Conservation (phyloP, 345 rosid species). For the Gossypium ekmanianum region DNA sequence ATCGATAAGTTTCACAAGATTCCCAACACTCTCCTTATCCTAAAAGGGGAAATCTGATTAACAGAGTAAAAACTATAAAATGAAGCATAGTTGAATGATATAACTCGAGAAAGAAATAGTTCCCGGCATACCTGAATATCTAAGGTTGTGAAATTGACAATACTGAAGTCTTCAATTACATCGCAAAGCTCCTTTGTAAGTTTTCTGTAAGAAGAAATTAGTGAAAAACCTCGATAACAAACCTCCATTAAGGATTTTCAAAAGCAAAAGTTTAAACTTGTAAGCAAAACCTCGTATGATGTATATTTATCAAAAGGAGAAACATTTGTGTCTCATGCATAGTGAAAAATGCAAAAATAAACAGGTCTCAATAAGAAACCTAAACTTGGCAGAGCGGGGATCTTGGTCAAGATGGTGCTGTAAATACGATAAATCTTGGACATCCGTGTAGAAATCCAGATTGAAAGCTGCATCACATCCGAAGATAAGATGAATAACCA, state of each 20-base stretch:
- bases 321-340: background rate
- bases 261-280: background rate
- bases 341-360: background rate
- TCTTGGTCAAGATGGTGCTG: slow-evolving; percentile 63
- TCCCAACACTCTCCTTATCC: slow-evolving; percentile 89
- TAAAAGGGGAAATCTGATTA: slow-evolving; percentile 21
- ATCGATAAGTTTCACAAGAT: slow-evolving; percentile 77
- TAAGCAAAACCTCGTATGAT: background rate
- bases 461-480: slow-evolving; percentile 58
- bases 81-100: background rate
- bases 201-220: slow-evolving; percentile 50
- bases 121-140: slow-evolving; percentile 69
- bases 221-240: background rate
- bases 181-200: slow-evolving; percentile 71
- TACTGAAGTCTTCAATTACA: slow-evolving; percentile 62
- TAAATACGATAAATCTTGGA: slow-evolving; percentile 79
- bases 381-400: slow-evolving; percentile 83
- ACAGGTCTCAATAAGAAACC: slow-evolving; percentile 37
- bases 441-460: slow-evolving; percentile 83
- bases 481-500: slow-evolving; percentile 13
- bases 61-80: background rate
- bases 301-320: background rate
- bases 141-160: slow-evolving; percentile 70
- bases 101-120: background rate
- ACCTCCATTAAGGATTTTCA: background rate